These are phyloP conservation scores for Populus ilicifolia DNA, from an alignment of 345 rosid genomes.

Conservation along the genomic window DNA sequence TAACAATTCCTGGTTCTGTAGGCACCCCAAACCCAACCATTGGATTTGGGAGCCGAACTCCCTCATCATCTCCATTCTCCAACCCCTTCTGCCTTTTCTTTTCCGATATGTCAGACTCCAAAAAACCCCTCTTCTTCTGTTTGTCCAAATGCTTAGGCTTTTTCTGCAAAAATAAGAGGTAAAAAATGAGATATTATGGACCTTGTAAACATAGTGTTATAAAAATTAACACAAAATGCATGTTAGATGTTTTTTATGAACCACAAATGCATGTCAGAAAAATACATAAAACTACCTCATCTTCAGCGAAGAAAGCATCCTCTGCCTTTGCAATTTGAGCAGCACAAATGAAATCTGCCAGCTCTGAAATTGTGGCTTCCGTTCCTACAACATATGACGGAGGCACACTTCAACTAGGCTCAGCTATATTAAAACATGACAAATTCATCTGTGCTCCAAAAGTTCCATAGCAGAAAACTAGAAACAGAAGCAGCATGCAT, in stretches of 20 bases:
- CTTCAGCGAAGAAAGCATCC: constrained; percentile 49
- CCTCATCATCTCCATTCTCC: constrained; percentile 42
- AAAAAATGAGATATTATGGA: background rate
- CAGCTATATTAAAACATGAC: background rate
- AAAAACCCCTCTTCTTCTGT: constrained; percentile 50
- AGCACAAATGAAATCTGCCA: constrained; percentile 78
- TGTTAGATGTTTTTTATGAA: too few species aligned
- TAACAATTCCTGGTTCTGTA: constrained; percentile 24
- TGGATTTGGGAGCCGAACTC: constrained; percentile 67
- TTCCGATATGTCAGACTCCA: constrained; percentile 23
- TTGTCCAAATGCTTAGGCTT: constrained; percentile 30
- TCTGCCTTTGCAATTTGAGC: constrained; percentile 67
- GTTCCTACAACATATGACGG: constrained; percentile 44
- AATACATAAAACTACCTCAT: constrained; percentile 37
- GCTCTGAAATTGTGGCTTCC: constrained; percentile 47
- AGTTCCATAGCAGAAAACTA: too few species aligned
- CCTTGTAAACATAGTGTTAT: background rate
- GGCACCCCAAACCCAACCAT: constrained; percentile 95
- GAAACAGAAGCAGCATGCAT: too few species aligned
- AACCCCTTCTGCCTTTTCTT: constrained; percentile 31
- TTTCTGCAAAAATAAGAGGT: constrained; percentile 29
- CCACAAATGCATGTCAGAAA: too few species aligned
- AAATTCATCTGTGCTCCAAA: background rate
- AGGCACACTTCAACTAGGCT: background rate
- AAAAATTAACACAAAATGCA: background rate